Conservation (phyloP, 345 rosid species). For the Salix brachista region DNA sequence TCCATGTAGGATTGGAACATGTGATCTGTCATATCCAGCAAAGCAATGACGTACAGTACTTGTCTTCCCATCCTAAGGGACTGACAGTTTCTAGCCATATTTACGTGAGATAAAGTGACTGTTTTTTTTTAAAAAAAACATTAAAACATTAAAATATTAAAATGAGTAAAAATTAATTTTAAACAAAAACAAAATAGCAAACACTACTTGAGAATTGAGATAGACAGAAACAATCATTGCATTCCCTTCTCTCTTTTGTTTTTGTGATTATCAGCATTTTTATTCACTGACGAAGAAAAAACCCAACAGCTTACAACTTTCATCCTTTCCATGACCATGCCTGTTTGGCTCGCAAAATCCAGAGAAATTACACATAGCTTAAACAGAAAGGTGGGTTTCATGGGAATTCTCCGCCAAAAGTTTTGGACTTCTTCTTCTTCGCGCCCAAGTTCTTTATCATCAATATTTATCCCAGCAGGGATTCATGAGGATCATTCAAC, state of each 20-base stretch:
- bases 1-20: background rate
- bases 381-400: slow-evolving; percentile 19
- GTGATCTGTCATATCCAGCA: slow-evolving; percentile 8
- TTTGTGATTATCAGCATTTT: background rate
- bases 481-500: too few species aligned
- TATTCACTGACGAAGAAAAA: too few species aligned
- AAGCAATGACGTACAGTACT: background rate
- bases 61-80: background rate
- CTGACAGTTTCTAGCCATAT: background rate
- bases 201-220: too few species aligned
- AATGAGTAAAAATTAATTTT: too few species aligned
- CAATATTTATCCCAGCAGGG: background rate
- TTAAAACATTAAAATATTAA: too few species aligned
- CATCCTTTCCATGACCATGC: slow-evolving; percentile 23
- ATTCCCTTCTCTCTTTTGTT: background rate
- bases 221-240: background rate
- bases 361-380: slow-evolving; percentile 26
- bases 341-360: slow-evolving; percentile 41
- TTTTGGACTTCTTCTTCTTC: background rate
- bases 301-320: background rate
- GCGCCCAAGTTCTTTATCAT: background rate
- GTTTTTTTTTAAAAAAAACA: too few species aligned
- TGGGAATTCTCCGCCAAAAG: slow-evolving; percentile 6
- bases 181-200: too few species aligned
- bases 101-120: too few species aligned